Conservation (phyloP, 2,329 filamentous ascomycete species). For the Hirsutella rhossiliensis region DNA sequence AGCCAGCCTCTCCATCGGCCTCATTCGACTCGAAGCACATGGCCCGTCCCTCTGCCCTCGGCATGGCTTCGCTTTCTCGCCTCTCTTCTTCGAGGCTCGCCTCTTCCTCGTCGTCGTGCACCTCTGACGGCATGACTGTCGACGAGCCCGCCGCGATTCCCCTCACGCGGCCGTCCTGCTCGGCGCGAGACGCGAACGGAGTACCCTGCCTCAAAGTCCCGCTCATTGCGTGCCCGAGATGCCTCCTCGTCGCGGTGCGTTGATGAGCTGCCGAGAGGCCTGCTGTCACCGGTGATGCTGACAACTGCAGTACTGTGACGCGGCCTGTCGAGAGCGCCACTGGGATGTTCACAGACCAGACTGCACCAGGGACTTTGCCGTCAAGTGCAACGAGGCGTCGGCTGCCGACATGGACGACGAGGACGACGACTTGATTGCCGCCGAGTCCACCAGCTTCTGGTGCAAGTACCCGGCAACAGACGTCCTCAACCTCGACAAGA, state of each 20-base stretch:
- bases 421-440: background rate
- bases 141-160: background rate
- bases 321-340: constrained; percentile 6
- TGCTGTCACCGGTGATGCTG: background rate
- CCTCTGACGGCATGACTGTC: background rate
- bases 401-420: background rate
- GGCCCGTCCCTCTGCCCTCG: no score
- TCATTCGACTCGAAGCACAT: no score
- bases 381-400: background rate
- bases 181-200: background rate
- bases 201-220: constrained; percentile 2
- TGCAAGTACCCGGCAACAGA: constrained; percentile 11
- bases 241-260: constrained; percentile 10
- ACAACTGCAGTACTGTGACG: constrained; percentile 10
- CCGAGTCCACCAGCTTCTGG: constrained; percentile 5
- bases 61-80: no score
- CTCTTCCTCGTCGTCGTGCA: background rate
- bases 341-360: constrained; percentile 3
- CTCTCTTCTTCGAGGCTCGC: no score
- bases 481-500: constrained; percentile 12
- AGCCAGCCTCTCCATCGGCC: no score
- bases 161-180: constrained; percentile 4
- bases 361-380: background rate
- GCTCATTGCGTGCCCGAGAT: constrained; percentile 7
- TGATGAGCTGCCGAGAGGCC: no score